These are phyloP conservation scores for Rhynchosporium agropyri DNA, from an alignment of 2,329 filamentous ascomycete genomes.

Conservation along the genomic window DNA sequence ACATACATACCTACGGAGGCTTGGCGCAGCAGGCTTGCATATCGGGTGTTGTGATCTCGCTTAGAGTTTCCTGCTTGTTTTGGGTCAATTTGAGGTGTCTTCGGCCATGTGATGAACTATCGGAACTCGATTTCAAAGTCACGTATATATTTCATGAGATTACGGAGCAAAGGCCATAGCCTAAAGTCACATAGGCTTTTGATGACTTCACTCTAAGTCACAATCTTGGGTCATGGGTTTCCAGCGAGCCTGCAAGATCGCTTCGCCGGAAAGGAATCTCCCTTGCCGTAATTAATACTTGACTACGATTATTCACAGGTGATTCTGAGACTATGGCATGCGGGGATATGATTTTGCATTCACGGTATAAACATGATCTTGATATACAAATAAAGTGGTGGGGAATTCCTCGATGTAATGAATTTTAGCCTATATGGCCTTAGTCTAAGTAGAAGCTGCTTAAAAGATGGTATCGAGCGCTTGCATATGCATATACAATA, in stretches of 20 bases:
- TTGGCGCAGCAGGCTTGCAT: background rate
- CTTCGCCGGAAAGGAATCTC: too few relatives aligned
- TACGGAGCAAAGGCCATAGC: too few relatives aligned
- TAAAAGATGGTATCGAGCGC: constrained; percentile 18
- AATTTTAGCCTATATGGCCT: background rate
- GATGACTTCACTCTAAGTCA: too few relatives aligned
- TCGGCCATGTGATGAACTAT: too few relatives aligned
- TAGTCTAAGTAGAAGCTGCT: constrained; percentile 5
- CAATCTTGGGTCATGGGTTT: too few relatives aligned
- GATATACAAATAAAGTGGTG: background rate
- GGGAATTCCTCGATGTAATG: background rate
- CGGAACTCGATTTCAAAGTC: too few relatives aligned
- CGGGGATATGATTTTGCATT: background rate
- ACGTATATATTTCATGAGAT: too few relatives aligned
- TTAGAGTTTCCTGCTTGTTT: background rate
- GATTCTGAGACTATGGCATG: background rate
- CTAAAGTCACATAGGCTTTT: too few relatives aligned
- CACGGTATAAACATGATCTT: background rate
- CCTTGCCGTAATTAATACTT: too few relatives aligned
- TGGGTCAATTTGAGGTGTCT: background rate
- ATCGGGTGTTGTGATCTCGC: background rate
- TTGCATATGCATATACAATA: constrained; percentile 8
- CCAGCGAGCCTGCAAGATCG: too few relatives aligned
- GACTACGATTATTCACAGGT: background rate
- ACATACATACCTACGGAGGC: too few relatives aligned